Base-by-base conservation (phyloP, 192 early-diverging fungal genomes). In the Podila epicladia region DNA sequence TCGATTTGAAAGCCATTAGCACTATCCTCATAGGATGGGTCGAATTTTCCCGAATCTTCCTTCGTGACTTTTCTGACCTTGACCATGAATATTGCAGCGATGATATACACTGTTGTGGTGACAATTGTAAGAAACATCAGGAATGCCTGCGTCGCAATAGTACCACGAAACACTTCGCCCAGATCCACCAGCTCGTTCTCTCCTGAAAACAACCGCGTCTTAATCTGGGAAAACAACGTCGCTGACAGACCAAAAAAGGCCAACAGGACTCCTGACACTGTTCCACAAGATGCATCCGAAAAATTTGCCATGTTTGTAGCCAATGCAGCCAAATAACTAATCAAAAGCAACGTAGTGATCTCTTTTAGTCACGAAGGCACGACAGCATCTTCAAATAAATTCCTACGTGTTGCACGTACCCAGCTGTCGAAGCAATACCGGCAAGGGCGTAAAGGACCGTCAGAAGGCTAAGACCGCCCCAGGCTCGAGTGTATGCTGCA, bases 301-400 rank as follows among this genome's bases (percentile, higher is more conserved):
- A 80, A 80, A 49, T 80, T 80, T 60, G 77, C 71, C 77, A 80
- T 73, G 62, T 80, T 80, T 64, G 77, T 71, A 53, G 77, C 77
- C 24, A 80, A 65, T 1, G 77, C 77, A 13, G 77, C 77, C 37
- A 80, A 24, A 32, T 79, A 79, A 20, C 76, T 79, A 45, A 48
- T 29, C 13, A n/a, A n/a, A 32, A 66, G 33, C 6, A 55, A 51
- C 50, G 37, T 13, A 17, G 13, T 29, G 26, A 17, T 29, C 58
- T 20, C 9, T 59, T 45, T 58, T 57, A 59, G 38, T 26, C 22
- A 55, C 9, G 53, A 55, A 22, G n/a, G 53, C 6, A 3, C 53
- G 22, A 24, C 24, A 55, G 6, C 33, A 45, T 15, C 11, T 1
- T 45, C 41, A 17, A 15, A 17, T 45, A 11, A 3, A 0, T 11